These are phyloP conservation scores for Ophiostoma tasmaniense DNA, from an alignment of 2,329 filamentous ascomycete genomes.

Conservation along the genomic window DNA sequence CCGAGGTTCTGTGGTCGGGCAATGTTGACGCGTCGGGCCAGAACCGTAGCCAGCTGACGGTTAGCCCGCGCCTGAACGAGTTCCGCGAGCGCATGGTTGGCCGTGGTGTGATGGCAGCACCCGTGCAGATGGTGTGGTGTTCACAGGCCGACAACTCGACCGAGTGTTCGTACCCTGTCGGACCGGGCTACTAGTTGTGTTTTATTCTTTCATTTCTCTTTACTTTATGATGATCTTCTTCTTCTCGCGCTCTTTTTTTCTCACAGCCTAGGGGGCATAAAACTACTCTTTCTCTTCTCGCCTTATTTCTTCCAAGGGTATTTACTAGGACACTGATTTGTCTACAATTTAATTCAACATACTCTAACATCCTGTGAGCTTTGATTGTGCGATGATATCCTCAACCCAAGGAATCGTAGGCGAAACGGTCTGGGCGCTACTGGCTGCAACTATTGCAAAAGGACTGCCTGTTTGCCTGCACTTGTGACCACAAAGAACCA, in stretches of 20 bases:
- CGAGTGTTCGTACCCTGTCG: slow-evolving; percentile 32
- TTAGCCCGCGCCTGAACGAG: slow-evolving; percentile 61
- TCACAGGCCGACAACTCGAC: slow-evolving; percentile 48
- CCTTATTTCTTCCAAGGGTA: background rate
- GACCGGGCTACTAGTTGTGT: slow-evolving; percentile 15
- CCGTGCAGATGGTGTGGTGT: slow-evolving; percentile 67
- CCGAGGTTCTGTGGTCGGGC: slow-evolving; percentile 75
- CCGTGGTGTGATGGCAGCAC: slow-evolving; percentile 53
- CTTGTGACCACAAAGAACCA: background rate
- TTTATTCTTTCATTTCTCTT: background rate
- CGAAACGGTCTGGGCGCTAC: background rate
- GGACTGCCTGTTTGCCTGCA: background rate
- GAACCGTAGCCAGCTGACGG: slow-evolving; percentile 64
- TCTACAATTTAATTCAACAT: background rate
- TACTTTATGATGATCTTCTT: too few relatives aligned
- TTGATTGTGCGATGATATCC: too few relatives aligned
- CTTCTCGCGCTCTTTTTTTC: too few relatives aligned
- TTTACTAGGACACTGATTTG: background rate
- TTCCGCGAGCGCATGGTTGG: slow-evolving; percentile 68
- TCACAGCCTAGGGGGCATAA: background rate
- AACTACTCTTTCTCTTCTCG: background rate
- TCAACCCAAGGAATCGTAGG: too few relatives aligned
- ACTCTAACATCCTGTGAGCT: too few relatives aligned
- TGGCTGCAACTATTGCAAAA: background rate
- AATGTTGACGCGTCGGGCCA: slow-evolving; percentile 54